Base-by-base conservation (phyloP, 129 eudicot species). In the Flaveria bidentis region DNA sequence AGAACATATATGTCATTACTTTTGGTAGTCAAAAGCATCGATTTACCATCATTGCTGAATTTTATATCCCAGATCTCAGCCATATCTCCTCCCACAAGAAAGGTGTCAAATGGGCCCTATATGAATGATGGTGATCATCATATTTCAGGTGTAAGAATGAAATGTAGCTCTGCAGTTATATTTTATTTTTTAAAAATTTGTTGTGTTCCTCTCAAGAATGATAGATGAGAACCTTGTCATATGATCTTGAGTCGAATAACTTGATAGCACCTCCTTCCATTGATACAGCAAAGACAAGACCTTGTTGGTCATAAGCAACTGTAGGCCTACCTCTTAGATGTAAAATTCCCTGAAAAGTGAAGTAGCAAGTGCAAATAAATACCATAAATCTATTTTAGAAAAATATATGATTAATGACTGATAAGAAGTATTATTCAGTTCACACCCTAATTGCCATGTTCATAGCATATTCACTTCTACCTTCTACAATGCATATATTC, bases 221-320 rank as follows among this genome's bases (percentile, higher is more conserved):
- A 20, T 62, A 65, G 67, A 39, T 58, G 49, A 56, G 49, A 82
- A 94, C 98, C 96, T 94, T 94, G 83, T 94, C 98, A 80, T 85
- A 94, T 9, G 97, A 91, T 20, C 98, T 83, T 39, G 98, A 94
- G 80, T 94, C 98, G 67, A 94, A 94, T 74, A 94, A 71, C 78
- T 90, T 94, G 76, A 94, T 84, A 79, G 96, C 98, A 75, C 98
- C 97, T 67, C 98, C 98, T 89, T 94, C 98, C 98, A 94, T 93
- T 45, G 97, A 90, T 81, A 94, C 98, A 4, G 97, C 98, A 91
- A 94, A 94, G 46, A 94, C 97, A 71, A 94, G 96, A 45, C 97
- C 98, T 86, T 94, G 98, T 79, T 94, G 98, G 77, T 91, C 97
- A 84, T 91, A 94, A 77, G 98, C 96, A 80, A 94, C 98, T 17